phyloP scores from a whole-genome alignment of 441 rosid genomes.

The Brassica hybrid region DNA sequence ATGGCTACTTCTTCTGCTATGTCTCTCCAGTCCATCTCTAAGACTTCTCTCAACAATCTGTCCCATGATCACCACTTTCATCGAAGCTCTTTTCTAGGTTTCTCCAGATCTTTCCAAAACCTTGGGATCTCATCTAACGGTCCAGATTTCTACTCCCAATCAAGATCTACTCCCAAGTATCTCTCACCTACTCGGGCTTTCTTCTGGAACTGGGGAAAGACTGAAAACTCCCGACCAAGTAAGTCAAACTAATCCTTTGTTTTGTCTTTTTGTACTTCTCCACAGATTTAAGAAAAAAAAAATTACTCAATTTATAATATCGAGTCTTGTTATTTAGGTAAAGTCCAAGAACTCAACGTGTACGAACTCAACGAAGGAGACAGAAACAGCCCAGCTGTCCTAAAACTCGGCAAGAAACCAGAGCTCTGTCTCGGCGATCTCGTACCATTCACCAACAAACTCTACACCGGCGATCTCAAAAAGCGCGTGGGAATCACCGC shows the following conservation, averaged over 20 bases:
- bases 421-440: conserved; percentile 77
- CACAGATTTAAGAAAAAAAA: neutral
- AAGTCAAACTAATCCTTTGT: conserved; percentile 12
- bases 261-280: neutral
- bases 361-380: conserved; percentile 90
- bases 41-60: conserved; percentile 17
- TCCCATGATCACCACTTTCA: conserved; percentile 13
- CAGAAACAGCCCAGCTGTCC: conserved; percentile 79
- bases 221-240: conserved; percentile 35
- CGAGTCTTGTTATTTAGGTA: conserved; percentile 37
- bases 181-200: conserved; percentile 24
- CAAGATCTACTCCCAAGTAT: conserved; percentile 25
- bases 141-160: conserved; percentile 28
- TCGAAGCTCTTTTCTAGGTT: conserved; percentile 25
- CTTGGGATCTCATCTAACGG: conserved; percentile 34
- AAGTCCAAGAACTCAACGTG: conserved; percentile 70
- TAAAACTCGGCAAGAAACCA: conserved; percentile 56
- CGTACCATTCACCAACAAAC: conserved; percentile 88
- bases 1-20: conserved; percentile 33
- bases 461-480: conserved; percentile 74
- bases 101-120: conserved; percentile 35
- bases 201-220: conserved; percentile 35
- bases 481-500: conserved; percentile 82
- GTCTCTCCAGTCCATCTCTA: conserved; percentile 14
- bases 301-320: neutral